Evolutionary conservation across 2,329 filamentous ascomycete species (phyloP).

Genomic region (Fusarium goolgardi): DNA sequence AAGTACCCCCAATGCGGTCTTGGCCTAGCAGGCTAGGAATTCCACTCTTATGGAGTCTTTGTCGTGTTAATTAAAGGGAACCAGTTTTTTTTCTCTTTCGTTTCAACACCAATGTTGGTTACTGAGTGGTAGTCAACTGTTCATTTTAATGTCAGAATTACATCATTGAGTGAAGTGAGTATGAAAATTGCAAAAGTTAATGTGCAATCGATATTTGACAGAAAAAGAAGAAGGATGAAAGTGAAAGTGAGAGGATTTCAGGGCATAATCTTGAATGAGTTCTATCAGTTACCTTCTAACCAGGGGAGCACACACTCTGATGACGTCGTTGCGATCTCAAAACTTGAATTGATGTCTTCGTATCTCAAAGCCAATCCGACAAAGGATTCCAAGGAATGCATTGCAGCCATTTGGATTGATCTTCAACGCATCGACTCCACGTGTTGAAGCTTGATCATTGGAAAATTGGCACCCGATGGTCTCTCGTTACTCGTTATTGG

Average conservation of each 20-base stretch:
- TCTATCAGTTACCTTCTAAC: background rate
- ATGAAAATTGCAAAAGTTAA: conserved; percentile 6
- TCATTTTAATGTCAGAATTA: conserved; percentile 8
- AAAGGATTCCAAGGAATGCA: background rate
- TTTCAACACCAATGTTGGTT: background rate
- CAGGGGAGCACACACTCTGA: conserved; percentile 16
- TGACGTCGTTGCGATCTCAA: conserved; percentile 39
- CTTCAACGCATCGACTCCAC: conserved; percentile 20
- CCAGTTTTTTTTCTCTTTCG: conserved; percentile 12
- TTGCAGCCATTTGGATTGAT: conserved; percentile 5
- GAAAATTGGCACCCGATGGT: conserved; percentile 28
- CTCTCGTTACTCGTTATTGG: conserved; percentile 40
- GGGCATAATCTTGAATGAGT: conserved; percentile 7
- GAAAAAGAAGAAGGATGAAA: background rate
- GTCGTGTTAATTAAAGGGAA: conserved; percentile 2
- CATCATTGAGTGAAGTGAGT: conserved; percentile 16
- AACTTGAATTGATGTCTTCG: conserved; percentile 13
- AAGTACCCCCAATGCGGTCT: conserved; percentile 19
- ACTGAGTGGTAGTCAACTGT: background rate
- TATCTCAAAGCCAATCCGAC: conserved; percentile 6
- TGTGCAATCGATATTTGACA: conserved; percentile 2
- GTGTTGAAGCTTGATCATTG: conserved; percentile 17
- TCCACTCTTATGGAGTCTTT: conserved; percentile 36
- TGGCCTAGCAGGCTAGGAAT: conserved; percentile 17
- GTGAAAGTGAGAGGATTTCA: background rate